Evolutionary conservation across 495 filamentous ascomycete genomes (phyloP).

Genomic region (Jackrogersella multiformis): DNA sequence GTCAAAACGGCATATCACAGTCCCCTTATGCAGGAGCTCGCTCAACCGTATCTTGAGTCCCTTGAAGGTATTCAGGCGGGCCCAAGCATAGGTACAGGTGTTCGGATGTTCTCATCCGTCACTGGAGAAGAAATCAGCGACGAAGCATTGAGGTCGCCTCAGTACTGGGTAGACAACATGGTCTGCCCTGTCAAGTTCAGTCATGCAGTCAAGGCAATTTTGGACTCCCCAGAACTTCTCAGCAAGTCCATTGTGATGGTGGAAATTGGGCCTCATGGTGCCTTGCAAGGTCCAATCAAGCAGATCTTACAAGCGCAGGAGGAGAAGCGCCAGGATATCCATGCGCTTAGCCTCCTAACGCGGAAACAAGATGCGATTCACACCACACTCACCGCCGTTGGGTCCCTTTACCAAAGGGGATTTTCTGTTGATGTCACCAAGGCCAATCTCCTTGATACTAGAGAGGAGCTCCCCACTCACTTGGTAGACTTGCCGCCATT

Average conservation of each 20-base stretch:
- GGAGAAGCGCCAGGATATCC: slow-evolving; percentile 16
- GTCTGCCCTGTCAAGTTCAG: slow-evolving; percentile 53
- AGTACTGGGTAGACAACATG: slow-evolving; percentile 57
- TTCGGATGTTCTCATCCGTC: slow-evolving; percentile 54
- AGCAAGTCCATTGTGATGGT: slow-evolving; percentile 47
- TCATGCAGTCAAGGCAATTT: slow-evolving; percentile 42
- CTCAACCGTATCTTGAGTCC: slow-evolving; percentile 46
- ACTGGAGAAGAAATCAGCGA: slow-evolving; percentile 46
- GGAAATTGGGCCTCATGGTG: slow-evolving; percentile 66
- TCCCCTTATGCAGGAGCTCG: slow-evolving; percentile 52
- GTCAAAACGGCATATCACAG: slow-evolving; percentile 58
- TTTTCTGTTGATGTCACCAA: slow-evolving; percentile 52
- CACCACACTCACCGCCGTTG: slow-evolving; percentile 45
- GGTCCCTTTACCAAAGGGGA: slow-evolving; percentile 49
- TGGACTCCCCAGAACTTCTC: slow-evolving; percentile 22
- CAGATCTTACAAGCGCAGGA: slow-evolving; percentile 51
- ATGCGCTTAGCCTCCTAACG: slow-evolving; percentile 36
- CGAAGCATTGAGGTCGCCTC: slow-evolving; percentile 39
- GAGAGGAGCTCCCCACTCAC: slow-evolving; percentile 30
- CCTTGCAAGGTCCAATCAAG: slow-evolving; percentile 60
- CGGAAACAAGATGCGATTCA: slow-evolving; percentile 47
- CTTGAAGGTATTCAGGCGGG: slow-evolving; percentile 33
- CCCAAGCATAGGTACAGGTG: slow-evolving; percentile 8
- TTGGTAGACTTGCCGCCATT: slow-evolving; percentile 48
- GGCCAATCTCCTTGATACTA: slow-evolving; percentile 40